Evolutionary conservation across 129 eudicot species (phyloP).

Genomic region (Tagetes patula): DNA sequence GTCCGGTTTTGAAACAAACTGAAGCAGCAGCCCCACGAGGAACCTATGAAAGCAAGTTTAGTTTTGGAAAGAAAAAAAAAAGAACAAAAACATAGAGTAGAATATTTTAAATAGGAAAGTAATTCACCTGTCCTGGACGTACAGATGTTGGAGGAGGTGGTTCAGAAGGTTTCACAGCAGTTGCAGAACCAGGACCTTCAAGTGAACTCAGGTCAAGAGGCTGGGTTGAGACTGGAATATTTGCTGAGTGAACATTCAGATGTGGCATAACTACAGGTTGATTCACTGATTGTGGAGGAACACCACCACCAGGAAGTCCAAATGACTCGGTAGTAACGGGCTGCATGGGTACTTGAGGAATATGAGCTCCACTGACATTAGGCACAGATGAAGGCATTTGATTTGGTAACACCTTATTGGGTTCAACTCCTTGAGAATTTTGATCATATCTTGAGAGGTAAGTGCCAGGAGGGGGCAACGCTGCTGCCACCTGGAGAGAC

Average conservation of each 20-base stretch:
- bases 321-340: constrained; percentile 49
- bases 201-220: constrained; percentile 96
- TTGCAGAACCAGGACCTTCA: constrained; percentile 71
- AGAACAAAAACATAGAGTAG: background rate
- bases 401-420: constrained; percentile 41
- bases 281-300: constrained; percentile 74
- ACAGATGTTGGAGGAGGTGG: constrained; percentile 87
- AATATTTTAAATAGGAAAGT: background rate
- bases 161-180: constrained; percentile 53
- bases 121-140: constrained; percentile 94
- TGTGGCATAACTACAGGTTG: constrained; percentile 52
- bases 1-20: constrained; percentile 90
- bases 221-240: constrained; percentile 49
- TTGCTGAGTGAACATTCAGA: constrained; percentile 46
- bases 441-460: constrained; percentile 70
- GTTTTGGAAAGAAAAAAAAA: background rate
- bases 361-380: constrained; percentile 52
- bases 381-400: constrained; percentile 47
- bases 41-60: constrained; percentile 47
- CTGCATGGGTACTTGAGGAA: constrained; percentile 70
- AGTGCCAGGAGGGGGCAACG: constrained; percentile 86
- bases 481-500: constrained; percentile 89
- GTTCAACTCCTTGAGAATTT: constrained; percentile 53
- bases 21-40: constrained; percentile 99
- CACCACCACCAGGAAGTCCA: constrained; percentile 91